Percentiles rank a stretch among this genome's conserved stretches.
Conservation (phyloP, 257 asterid species). For the Henckelia pumila region DNA sequence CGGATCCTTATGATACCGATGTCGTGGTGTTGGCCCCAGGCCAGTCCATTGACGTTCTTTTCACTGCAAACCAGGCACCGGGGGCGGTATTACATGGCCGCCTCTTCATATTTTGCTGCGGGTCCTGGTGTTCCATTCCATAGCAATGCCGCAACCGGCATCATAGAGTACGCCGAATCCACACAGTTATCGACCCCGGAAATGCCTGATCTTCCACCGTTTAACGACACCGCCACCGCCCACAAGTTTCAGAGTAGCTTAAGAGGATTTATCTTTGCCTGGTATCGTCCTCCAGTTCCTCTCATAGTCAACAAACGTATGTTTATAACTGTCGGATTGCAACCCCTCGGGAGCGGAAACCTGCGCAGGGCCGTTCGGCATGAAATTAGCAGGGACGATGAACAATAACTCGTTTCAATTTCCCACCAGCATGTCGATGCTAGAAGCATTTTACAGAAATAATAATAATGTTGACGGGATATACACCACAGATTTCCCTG, state of each 20-base stretch:
- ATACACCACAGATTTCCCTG: no score
- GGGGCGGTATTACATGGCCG: conserved; percentile 74
- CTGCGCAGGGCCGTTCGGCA: conserved; percentile 48
- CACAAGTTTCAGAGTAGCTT: conserved; percentile 44
- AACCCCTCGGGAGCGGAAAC: conserved; percentile 36
- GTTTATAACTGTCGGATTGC: conserved; percentile 63
- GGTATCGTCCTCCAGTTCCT: conserved; percentile 53
- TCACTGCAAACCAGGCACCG: conserved; percentile 47
- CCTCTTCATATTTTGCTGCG: conserved; percentile 46
- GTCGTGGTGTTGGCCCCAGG: conserved; percentile 66
- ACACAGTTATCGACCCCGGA: conserved; percentile 31
- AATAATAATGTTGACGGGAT: conserved; percentile 43
- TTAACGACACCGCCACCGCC: conserved; percentile 72
- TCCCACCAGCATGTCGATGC: conserved; percentile 39
- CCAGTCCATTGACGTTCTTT: conserved; percentile 63
- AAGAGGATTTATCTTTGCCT: conserved; percentile 45
- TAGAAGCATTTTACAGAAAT: conserved; percentile 52
- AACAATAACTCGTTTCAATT: conserved; percentile 62
- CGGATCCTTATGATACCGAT: conserved; percentile 59
- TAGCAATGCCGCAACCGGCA: conserved; percentile 60
- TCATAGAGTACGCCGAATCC: conserved; percentile 40
- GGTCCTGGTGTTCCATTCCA: conserved; percentile 25
- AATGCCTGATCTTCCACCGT: conserved; percentile 69
- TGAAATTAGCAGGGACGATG: no score
- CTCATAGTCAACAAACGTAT: conserved; percentile 41